Conservation (phyloP, 192 early-diverging fungal species). For the Coemansia sp. region DNA sequence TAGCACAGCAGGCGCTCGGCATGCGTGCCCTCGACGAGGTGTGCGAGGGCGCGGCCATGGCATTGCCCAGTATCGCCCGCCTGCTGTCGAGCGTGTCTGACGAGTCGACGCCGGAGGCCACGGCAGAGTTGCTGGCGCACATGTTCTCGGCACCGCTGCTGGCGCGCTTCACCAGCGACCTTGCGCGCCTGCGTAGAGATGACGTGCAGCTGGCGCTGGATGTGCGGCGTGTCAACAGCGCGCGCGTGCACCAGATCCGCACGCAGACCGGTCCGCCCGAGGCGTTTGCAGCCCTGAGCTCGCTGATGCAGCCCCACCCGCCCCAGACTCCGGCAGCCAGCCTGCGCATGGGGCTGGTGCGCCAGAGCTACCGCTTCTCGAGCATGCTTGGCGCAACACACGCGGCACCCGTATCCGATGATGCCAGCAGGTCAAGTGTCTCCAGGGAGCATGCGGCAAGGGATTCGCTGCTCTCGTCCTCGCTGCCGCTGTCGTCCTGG, state of each 20-base stretch:
- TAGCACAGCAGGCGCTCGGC: constrained; percentile 31
- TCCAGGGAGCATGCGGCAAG: no score
- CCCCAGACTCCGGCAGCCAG: not conserved
- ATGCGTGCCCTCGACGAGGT: constrained; percentile 24
- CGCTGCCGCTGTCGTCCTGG: not conserved
- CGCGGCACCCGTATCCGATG: not conserved
- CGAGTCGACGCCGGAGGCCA: constrained; percentile 3
- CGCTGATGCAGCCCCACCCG: no score
- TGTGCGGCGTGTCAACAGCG: constrained; percentile 11
- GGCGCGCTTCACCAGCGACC: constrained; percentile 23
- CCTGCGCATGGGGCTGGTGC: not conserved
- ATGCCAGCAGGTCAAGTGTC: not conserved
- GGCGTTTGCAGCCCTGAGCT: constrained; percentile 18
- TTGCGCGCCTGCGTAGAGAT: constrained; percentile 27
- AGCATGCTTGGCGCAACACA: not conserved
- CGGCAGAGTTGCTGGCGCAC: constrained; percentile 13
- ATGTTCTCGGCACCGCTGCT: constrained; percentile 27
- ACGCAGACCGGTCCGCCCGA: constrained; percentile 30
- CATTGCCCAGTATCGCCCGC: constrained; percentile 22
- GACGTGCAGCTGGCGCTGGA: constrained; percentile 26
- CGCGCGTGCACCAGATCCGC: constrained; percentile 30
- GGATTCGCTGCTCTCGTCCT: no score
- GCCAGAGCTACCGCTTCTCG: not conserved
- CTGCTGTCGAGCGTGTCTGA: constrained; percentile 18
- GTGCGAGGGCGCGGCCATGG: constrained; percentile 26